Percentiles rank a stretch among this genome's conserved stretches.
Evolutionary conservation across 176 grass and related monocot genomes (phyloP).

Genomic region (Musa itinerans): DNA sequence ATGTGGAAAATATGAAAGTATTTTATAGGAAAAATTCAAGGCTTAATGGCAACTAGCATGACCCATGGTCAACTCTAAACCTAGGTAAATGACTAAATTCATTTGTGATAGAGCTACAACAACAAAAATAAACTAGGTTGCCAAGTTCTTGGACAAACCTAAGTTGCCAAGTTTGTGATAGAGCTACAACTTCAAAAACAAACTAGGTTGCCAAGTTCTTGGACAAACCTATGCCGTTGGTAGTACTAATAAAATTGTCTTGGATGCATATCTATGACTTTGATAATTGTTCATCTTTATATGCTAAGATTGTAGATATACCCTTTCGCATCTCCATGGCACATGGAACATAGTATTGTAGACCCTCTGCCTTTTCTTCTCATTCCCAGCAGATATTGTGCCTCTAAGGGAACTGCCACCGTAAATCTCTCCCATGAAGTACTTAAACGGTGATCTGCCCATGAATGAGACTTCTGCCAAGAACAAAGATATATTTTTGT

Average conservation of each 20-base stretch:
- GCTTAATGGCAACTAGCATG: background rate
- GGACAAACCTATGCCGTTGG: background rate
- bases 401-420: constrained; percentile 85
- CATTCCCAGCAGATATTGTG: constrained; percentile 92
- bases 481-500: constrained; percentile 1
- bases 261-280: background rate
- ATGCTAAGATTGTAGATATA: constrained; percentile 21
- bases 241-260: background rate
- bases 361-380: constrained; percentile 88
- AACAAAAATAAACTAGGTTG: background rate
- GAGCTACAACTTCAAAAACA: background rate
- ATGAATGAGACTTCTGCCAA: constrained; percentile 39
- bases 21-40: background rate
- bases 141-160: background rate
- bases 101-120: background rate
- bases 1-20: background rate
- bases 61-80: background rate
- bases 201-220: background rate
- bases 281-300: background rate
- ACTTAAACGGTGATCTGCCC: constrained; percentile 71
- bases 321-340: constrained; percentile 98
- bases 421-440: constrained; percentile 88
- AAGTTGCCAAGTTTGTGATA: too few relatives aligned
- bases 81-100: background rate
- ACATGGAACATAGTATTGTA: constrained; percentile 99